Conservation (phyloP, 495 filamentous ascomycete genomes). For the Halenospora varia region DNA sequence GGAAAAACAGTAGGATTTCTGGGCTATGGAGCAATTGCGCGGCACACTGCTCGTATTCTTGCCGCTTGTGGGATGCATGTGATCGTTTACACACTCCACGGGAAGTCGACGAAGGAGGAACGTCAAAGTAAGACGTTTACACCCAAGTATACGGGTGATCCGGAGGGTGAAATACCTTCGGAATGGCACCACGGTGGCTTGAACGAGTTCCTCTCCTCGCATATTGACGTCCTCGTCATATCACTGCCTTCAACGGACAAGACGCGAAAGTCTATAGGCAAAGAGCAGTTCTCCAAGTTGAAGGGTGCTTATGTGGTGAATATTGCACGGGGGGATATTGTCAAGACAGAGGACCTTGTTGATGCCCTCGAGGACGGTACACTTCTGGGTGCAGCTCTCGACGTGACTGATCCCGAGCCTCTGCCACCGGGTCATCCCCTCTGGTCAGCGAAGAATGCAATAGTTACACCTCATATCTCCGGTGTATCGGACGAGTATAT, state of each 20-base stretch:
- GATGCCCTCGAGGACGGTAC: constrained; percentile 44
- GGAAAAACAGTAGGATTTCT: no score
- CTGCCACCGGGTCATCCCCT: constrained; percentile 62
- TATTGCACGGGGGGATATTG: constrained; percentile 64
- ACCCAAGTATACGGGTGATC: constrained; percentile 70
- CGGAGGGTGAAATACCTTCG: constrained; percentile 62
- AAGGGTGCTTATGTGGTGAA: constrained; percentile 62
- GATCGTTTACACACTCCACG: constrained; percentile 69
- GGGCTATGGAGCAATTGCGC: constrained; percentile 70
- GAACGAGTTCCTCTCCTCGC: constrained; percentile 59
- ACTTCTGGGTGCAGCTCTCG: constrained; percentile 67
- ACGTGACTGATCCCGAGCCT: constrained; percentile 83
- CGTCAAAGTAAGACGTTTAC: constrained; percentile 60
- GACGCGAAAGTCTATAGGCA: constrained; percentile 57
- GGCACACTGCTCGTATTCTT: constrained; percentile 55
- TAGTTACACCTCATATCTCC: constrained; percentile 69
- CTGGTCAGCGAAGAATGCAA: constrained; percentile 64
- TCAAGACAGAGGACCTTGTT: constrained; percentile 66
- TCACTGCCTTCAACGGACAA: constrained; percentile 64
- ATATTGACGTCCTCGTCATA: constrained; percentile 69
- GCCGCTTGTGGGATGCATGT: constrained; percentile 72
- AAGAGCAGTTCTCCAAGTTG: constrained; percentile 56
- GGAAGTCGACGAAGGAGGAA: constrained; percentile 44
- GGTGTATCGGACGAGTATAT: background rate
- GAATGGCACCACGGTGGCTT: constrained; percentile 68